A percentile compares a stretch with the other conserved stretches of the same genome.
These are phyloP conservation scores for Dryadomyces quercus-mongolicae DNA, from an alignment of 2,329 filamentous ascomycete genomes.

Conservation along the genomic window DNA sequence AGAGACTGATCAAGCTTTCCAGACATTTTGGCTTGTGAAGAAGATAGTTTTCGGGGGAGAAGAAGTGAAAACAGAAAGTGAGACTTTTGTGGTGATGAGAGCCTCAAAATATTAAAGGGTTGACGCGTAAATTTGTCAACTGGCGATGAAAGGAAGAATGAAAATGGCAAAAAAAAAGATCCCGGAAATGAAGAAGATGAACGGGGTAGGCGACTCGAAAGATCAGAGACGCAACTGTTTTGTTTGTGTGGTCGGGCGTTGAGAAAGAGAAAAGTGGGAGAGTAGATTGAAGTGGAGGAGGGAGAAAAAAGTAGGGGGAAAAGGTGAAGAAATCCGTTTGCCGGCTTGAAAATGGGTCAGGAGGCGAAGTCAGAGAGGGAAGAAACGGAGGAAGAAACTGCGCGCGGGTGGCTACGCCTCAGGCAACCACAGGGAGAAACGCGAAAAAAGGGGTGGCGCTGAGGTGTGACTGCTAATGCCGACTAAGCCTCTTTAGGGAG, in stretches of 20 bases:
- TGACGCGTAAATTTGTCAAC: background rate
- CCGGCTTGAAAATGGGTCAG: background rate
- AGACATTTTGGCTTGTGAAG: slow-evolving; percentile 52
- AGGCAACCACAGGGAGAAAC: background rate
- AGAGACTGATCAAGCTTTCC: slow-evolving; percentile 94
- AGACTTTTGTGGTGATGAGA: background rate
- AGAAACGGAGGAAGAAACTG: slow-evolving; percentile 6
- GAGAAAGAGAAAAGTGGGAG: background rate
- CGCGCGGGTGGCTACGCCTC: slow-evolving; percentile 5
- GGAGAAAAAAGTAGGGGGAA: background rate
- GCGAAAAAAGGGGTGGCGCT: background rate
- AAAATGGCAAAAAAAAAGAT: background rate
- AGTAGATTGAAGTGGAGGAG: background rate
- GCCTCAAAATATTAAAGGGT: background rate
- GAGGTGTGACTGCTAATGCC: background rate
- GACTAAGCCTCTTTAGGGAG: background rate
- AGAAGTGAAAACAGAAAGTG: background rate
- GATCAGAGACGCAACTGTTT: background rate
- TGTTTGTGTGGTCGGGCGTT: background rate
- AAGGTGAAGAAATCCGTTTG: background rate
- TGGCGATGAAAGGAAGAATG: background rate
- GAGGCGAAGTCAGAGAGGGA: slow-evolving; percentile 6
- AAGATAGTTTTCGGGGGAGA: slow-evolving; percentile 3
- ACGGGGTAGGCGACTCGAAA: background rate
- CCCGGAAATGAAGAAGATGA: background rate